Percentiles rank a stretch among this genome's conserved stretches.
These are phyloP conservation scores for Leccinum longicurvipes DNA, from an alignment of 768 basidiomycete genomes.

Conservation along the genomic window DNA sequence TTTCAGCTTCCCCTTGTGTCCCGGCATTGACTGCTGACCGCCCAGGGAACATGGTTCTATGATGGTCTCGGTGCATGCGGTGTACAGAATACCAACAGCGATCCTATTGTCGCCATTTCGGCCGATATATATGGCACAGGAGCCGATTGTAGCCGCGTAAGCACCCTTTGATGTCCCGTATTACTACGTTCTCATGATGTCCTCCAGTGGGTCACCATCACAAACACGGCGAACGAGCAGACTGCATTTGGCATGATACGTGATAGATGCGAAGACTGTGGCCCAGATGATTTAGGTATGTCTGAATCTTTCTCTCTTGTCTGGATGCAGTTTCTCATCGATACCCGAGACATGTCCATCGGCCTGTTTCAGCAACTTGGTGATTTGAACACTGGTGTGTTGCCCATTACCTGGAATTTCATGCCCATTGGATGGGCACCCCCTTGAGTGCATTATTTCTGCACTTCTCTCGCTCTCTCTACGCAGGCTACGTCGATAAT, in stretches of 20 bases:
- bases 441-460: conserved; percentile 26
- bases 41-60: conserved; percentile 67
- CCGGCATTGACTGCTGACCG: conserved; percentile 6
- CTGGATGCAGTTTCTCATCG: conserved; percentile 4
- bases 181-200: conserved; percentile 7
- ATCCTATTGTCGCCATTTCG: conserved; percentile 63
- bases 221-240: conserved; percentile 53
- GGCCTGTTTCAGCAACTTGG: conserved; percentile 54
- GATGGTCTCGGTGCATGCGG: conserved; percentile 66
- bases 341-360: conserved; percentile 59
- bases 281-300: conserved; percentile 53
- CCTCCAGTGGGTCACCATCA: conserved; percentile 55
- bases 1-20: background rate
- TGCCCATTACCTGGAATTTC: conserved; percentile 62
- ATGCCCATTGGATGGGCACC: conserved; percentile 42
- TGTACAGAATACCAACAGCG: conserved; percentile 41
- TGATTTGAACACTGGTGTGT: conserved; percentile 44
- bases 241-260: conserved; percentile 46
- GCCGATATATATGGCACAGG: conserved; percentile 51
- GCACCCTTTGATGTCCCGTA: conserved; percentile 13
- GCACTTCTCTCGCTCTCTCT: background rate
- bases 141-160: conserved; percentile 58
- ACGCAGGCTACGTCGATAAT: conserved; percentile 4
- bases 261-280: conserved; percentile 62
- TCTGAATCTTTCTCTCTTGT: conserved; percentile 1